A percentile compares a stretch with the other conserved stretches of the same genome.
Conservation (phyloP, 1,139 yeast species). For the Chernovozyma sophiae-reginae region DNA sequence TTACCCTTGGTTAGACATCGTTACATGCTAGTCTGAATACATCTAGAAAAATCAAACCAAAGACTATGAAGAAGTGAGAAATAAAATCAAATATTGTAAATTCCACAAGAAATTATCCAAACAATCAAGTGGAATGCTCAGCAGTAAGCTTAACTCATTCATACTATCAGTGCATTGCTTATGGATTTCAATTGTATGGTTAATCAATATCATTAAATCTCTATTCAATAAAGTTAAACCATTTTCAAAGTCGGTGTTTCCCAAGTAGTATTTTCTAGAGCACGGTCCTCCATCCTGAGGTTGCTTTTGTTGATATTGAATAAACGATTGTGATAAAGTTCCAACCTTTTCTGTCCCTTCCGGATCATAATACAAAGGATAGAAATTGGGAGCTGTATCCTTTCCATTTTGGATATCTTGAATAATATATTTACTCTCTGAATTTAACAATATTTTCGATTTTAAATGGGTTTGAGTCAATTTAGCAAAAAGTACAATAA, state of each 20-base stretch:
- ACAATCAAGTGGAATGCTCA: slow-evolving; percentile 35
- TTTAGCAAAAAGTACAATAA: slow-evolving; percentile 21
- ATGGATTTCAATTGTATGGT: slow-evolving; percentile 19
- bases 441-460: slow-evolving; percentile 12
- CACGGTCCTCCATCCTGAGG: neutral
- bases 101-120: slow-evolving; percentile 43
- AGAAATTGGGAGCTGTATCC: neutral
- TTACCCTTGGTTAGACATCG: too few relatives aligned
- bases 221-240: slow-evolving; percentile 32
- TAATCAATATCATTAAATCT: slow-evolving; percentile 26
- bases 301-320: neutral
- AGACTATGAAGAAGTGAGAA: slow-evolving; percentile 26
- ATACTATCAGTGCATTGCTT: slow-evolving; percentile 13
- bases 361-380: slow-evolving; percentile 19
- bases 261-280: slow-evolving; percentile 7
- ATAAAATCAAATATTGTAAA: slow-evolving; percentile 33
- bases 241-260: slow-evolving; percentile 30
- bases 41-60: too few relatives aligned
- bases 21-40: too few relatives aligned
- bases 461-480: slow-evolving; percentile 25
- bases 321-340: slow-evolving; percentile 1
- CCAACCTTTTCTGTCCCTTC: slow-evolving; percentile 17
- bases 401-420: neutral
- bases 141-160: slow-evolving; percentile 11
- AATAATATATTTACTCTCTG: neutral